Base-by-base conservation (phyloP, 1,284 basidiomycete species). In the Pseudozyma hubeiensis region DNA sequence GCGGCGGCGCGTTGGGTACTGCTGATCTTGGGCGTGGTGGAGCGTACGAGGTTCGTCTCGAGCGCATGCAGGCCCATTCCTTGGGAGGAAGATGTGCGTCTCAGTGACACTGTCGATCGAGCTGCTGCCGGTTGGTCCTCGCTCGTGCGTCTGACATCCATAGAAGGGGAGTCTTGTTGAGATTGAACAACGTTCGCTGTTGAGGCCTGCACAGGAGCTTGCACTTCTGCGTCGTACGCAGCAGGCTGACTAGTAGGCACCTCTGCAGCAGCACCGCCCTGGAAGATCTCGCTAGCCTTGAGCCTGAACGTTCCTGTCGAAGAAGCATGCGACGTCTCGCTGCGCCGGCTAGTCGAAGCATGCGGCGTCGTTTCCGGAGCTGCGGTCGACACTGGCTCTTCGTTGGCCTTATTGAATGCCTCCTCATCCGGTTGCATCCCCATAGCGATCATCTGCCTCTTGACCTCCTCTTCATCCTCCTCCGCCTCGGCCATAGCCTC, bases 381-480 rank as follows among this genome's bases (percentile, higher is more conserved):
- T 43, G 35, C 31, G 39, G 35, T 45, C 11, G 33, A 37, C n/a
- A 31, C 30, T 31, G 14, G 4, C 7, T 34, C 39, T 5, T 46
- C 46, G 7, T 49, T 44, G 7, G 44, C 5, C 2, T 55, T 33
- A 3, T 13, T 24, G 34, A 74, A 70, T 7, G 75, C 59, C 14
- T 64, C 69, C 31, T 79, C 75, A 40, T 77, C 75, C 7, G 72
- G 70, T 45, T 67, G 58, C 71, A 75, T 77, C 4, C 75, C 77
- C 61, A 77, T 66, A 1, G 63, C 59, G 44, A 65, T 71, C 65
- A 68, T 71, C 52, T 72, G 58, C 40, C 69, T 58, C 72, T 75
- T 73, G 51, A 75, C 57, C 43, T 69, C 68, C 49, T 80, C 77
- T 39, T 77, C 64, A 33, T 80, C 78, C 53, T 79, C 75, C 30